These are phyloP conservation scores for Mariannaea sp. DNA, from an alignment of 2,329 filamentous ascomycete species.

Conservation along the genomic window DNA sequence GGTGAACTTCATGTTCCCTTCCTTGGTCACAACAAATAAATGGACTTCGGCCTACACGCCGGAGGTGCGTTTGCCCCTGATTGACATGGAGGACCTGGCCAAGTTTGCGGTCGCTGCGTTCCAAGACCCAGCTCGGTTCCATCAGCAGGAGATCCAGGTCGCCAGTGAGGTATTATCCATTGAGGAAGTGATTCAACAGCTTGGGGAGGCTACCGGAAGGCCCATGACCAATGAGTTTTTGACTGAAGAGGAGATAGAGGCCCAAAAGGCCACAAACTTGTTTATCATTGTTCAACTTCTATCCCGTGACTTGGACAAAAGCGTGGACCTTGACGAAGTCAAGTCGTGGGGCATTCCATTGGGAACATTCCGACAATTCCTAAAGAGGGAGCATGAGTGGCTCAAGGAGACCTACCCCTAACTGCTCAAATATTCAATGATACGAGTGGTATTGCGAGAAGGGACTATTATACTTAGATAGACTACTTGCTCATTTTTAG, in stretches of 20 bases:
- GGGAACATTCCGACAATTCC: background rate
- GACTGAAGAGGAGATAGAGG: background rate
- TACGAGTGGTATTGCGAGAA: no score
- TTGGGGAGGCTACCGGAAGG: background rate
- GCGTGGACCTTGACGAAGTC: background rate
- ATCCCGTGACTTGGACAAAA: background rate
- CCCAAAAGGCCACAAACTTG: background rate
- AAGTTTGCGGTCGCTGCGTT: constrained; percentile 1
- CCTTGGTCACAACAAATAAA: background rate
- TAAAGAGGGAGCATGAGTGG: background rate
- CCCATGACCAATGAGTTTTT: background rate
- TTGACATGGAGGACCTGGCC: background rate
- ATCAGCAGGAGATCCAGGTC: background rate
- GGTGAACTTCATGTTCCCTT: constrained; percentile 1
- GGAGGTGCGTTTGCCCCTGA: background rate
- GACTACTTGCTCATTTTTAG: no score
- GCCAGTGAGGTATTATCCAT: background rate
- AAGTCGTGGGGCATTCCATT: background rate
- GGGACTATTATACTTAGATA: no score
- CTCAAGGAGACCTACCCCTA: background rate
- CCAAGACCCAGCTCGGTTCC: background rate
- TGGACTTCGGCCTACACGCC: background rate
- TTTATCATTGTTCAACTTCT: background rate
- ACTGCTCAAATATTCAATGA: no score
- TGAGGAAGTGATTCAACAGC: background rate